Conservation (phyloP, 2,329 filamentous ascomycete genomes). For the Epichloe aotearoae region DNA sequence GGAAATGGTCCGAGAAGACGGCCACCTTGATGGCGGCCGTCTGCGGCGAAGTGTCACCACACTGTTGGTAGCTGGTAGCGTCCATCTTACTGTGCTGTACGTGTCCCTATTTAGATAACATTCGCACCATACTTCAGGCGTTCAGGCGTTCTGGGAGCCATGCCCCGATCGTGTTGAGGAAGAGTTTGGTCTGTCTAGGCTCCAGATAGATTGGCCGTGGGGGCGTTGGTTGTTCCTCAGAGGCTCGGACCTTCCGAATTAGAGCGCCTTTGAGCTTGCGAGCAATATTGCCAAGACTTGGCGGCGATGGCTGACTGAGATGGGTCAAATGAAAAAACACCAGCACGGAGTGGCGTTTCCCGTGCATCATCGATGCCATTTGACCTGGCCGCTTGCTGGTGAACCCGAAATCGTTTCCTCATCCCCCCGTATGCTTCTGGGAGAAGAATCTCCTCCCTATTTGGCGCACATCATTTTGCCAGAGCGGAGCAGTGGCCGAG, state of each 20-base stretch:
- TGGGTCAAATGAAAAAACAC: not conserved
- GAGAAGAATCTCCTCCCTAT: not conserved
- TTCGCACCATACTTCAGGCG: too few relatives aligned
- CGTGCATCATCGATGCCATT: not conserved
- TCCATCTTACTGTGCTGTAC: not conserved
- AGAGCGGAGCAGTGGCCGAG: not conserved
- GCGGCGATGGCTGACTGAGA: not conserved
- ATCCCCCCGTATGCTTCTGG: not conserved
- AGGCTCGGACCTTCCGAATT: not conserved
- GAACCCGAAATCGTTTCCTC: not conserved
- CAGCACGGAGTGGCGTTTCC: not conserved
- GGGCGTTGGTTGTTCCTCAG: not conserved
- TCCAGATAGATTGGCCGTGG: not conserved
- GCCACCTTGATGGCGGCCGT: not conserved
- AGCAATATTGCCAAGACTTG: not conserved
- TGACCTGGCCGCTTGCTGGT: not conserved
- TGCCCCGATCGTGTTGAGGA: not conserved
- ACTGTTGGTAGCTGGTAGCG: not conserved
- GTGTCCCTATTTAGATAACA: too few relatives aligned
- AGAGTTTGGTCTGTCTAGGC: not conserved
- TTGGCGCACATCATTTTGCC: not conserved
- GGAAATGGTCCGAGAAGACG: slow-evolving; percentile 6
- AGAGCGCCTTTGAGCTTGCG: not conserved
- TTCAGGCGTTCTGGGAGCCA: not conserved
- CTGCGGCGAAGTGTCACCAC: not conserved